Conservation (phyloP, 768 basidiomycete genomes). For the Russula vinacea region DNA sequence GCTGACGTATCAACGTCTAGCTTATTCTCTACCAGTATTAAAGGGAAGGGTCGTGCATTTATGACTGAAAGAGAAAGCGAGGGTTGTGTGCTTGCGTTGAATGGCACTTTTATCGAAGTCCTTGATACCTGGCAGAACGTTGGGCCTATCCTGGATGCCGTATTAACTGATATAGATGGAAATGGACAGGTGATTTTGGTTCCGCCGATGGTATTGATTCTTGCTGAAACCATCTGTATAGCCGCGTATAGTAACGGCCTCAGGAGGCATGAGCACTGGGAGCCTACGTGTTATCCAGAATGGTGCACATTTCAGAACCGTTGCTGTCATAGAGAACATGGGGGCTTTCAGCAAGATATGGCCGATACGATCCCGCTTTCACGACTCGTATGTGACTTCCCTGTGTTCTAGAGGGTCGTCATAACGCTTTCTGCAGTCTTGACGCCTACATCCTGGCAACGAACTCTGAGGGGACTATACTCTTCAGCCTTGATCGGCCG, state of each 20-base stretch:
- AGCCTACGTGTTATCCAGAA: constrained; percentile 73
- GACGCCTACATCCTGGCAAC: constrained; percentile 61
- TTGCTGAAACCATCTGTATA: constrained; percentile 33
- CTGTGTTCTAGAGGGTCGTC: not conserved
- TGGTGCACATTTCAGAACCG: constrained; percentile 75
- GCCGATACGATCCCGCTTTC: constrained; percentile 49
- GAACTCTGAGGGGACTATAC: constrained; percentile 50
- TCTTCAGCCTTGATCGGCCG: constrained; percentile 51
- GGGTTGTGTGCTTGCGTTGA: constrained; percentile 33
- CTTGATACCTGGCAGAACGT: constrained; percentile 70
- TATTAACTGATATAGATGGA: constrained; percentile 67
- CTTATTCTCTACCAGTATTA: constrained; percentile 40
- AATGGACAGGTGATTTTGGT: constrained; percentile 55
- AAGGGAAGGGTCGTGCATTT: constrained; percentile 39
- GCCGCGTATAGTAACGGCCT: constrained; percentile 83
- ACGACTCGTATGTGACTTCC: constrained; percentile 46
- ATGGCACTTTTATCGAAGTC: constrained; percentile 57
- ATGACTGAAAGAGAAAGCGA: constrained; percentile 42
- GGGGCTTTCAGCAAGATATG: constrained; percentile 58
- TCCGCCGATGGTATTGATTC: not conserved
- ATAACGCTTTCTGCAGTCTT: constrained; percentile 37
- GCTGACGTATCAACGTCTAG: constrained; percentile 45
- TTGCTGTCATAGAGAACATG: constrained; percentile 57
- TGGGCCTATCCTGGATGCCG: constrained; percentile 79
- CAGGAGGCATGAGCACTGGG: constrained; percentile 75